Base-by-base conservation (phyloP, 352 stramenopile species). In the Detonula confervacea region DNA sequence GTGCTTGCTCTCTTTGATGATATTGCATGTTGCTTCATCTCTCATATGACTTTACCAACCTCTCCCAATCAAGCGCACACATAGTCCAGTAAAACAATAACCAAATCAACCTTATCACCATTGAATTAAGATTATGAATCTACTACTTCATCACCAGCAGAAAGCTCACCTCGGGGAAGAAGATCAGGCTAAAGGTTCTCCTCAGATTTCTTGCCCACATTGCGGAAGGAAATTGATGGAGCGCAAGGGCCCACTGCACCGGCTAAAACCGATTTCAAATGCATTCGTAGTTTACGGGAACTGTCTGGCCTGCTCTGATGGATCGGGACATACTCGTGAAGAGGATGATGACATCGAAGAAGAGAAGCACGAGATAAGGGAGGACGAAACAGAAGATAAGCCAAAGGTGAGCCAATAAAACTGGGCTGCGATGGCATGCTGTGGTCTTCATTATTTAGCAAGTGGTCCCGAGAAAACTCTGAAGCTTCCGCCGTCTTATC, bases 161-260 rank as follows among this genome's bases (percentile, higher is more conserved):
- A 49, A 49, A 49, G 39, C 3, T 12, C 39, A 49, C 39, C 9
- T 18, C 4, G 39, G 39, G 16, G n/a, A 1, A 18, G 39, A 49
- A n/a, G 16, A 49, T 4, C 4, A 49, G 3, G 39, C 5, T 18
- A 14, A 49, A n/a, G 39, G n/a, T 49, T 5, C 39, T 49, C 8
- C 6, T 49, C 9, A 5, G 16, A 49, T 4, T 4, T 37, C 30
- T 8, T 49, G 39, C 11, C 39, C 39, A 12, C 39, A n/a, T 49
- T 81, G 73, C 42, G 73, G 73, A 29, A 81, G 73, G 25, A 42
- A 75, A 65, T 59, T 81, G n/a, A 81, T 81, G 73, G 63, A 81
- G 37, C 54, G 73, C n/a, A 64, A 56, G 27, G 73, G 73, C 4
- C 5, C 71, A 9, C 29, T 81, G 20, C 42, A 59, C 30, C 62